Conservation (phyloP, 108 stramenopile species). For the Bacterosira constricta region DNA sequence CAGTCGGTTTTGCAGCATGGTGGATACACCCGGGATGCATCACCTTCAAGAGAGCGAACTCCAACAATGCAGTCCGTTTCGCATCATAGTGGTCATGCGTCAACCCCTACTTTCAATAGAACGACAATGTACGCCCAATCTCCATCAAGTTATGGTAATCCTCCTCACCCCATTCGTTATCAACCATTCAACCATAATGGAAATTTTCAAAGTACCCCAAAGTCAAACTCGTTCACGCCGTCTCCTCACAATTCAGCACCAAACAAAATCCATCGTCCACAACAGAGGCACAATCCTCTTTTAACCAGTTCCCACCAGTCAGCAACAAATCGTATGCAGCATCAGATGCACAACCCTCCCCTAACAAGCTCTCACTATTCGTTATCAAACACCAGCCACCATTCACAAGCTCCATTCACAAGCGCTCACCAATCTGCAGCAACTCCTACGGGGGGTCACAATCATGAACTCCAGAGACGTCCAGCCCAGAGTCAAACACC, state of each 20-base stretch:
- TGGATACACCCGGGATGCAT: not conserved
- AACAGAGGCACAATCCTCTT: not conserved
- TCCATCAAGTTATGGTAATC: slow-evolving; percentile 1
- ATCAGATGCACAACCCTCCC: not conserved
- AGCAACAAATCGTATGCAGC: not conserved
- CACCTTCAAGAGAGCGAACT: not conserved
- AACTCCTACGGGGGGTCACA: not conserved
- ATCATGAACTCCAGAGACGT: not conserved
- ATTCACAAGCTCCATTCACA: not conserved
- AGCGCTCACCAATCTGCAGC: not conserved
- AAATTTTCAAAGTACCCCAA: not conserved
- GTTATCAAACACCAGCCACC: not conserved
- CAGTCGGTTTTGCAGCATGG: slow-evolving; percentile 1
- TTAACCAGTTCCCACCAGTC: not conserved
- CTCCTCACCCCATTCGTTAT: not conserved
- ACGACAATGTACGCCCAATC: not conserved
- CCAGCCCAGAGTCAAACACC: not conserved
- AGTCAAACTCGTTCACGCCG: not conserved
- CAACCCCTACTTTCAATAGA: too few species aligned
- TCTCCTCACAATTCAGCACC: not conserved
- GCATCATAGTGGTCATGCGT: too few species aligned
- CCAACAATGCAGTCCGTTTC: too few species aligned
- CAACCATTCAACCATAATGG: not conserved
- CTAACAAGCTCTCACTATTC: not conserved
- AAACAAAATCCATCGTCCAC: not conserved